Conservation (phyloP, 176 grass and related monocot species). For the Eragrostis nindensis region DNA sequence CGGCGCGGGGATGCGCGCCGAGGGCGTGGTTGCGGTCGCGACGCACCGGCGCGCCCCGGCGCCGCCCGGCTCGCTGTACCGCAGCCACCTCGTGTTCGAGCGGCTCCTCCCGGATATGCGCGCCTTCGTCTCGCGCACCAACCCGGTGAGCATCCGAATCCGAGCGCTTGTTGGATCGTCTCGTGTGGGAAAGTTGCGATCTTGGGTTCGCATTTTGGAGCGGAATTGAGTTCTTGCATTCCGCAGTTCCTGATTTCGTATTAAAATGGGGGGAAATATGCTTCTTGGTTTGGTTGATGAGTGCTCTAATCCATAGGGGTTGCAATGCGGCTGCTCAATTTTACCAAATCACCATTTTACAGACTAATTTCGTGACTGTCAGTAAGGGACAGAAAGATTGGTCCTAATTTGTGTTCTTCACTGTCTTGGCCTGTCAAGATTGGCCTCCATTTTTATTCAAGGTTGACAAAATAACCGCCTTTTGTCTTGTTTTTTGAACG, state of each 20-base stretch:
- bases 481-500: neutral
- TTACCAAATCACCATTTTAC: neutral
- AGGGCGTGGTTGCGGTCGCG: constrained; percentile 36
- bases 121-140: constrained; percentile 27
- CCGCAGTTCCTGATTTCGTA: neutral
- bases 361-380: neutral
- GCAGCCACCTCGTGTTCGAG: constrained; percentile 76
- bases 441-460: neutral
- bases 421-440: neutral
- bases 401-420: neutral
- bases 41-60: constrained; percentile 28
- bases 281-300: neutral
- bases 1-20: constrained; percentile 24
- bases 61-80: constrained; percentile 75
- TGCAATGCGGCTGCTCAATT: neutral
- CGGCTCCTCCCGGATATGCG: constrained; percentile 75
- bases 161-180: neutral
- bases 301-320: neutral
- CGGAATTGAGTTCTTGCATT: neutral
- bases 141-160: constrained; percentile 32
- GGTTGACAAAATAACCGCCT: too few species aligned
- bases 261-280: neutral
- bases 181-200: neutral
- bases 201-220: neutral
- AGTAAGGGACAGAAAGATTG: neutral